Evolutionary conservation across 148 eudicot genomes (phyloP).

Genomic region (Hydrangea macrophylla): DNA sequence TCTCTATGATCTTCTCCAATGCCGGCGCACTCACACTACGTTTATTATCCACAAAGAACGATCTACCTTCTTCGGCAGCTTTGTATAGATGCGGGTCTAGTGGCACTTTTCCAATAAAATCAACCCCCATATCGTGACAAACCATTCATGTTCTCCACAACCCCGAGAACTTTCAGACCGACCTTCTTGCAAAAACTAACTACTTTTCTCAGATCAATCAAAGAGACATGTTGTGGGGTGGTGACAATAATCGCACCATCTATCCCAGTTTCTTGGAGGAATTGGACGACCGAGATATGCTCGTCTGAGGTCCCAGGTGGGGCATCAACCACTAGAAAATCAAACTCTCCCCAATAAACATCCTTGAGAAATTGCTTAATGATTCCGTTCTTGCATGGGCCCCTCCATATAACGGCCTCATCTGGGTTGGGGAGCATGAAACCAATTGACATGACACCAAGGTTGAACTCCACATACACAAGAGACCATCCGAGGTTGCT

Average conservation of each 20-base stretch:
- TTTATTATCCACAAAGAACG: no score
- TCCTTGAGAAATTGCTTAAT: slow-evolving; percentile 86
- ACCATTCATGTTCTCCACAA: slow-evolving; percentile 95
- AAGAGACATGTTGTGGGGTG: slow-evolving; percentile 88
- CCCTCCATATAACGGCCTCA: slow-evolving; percentile 91
- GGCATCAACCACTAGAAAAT: slow-evolving; percentile 83
- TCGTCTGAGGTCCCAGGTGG: slow-evolving; percentile 95
- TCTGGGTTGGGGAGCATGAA: slow-evolving; percentile 91
- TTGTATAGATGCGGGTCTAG: slow-evolving; percentile 79
- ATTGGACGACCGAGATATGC: slow-evolving; percentile 77
- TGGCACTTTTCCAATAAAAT: slow-evolving; percentile 82
- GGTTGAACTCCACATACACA: slow-evolving; percentile 85
- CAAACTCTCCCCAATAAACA: slow-evolving; percentile 91
- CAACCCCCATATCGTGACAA: slow-evolving; percentile 62
- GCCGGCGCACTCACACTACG: no score
- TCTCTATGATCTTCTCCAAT: no score
- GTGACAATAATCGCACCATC: slow-evolving; percentile 91
- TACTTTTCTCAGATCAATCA: slow-evolving; percentile 80
- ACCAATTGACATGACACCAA: slow-evolving; percentile 94
- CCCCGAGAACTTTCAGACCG: slow-evolving; percentile 71
- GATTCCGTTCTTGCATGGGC: slow-evolving; percentile 83
- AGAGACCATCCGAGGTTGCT: slow-evolving; percentile 97
- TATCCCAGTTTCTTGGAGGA: slow-evolving; percentile 66
- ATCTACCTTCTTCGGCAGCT: slow-evolving; percentile 95
- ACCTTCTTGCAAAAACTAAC: slow-evolving; percentile 86